Conservation (phyloP, 2,329 filamentous ascomycete species). For the Colletotrichum costaricense region DNA sequence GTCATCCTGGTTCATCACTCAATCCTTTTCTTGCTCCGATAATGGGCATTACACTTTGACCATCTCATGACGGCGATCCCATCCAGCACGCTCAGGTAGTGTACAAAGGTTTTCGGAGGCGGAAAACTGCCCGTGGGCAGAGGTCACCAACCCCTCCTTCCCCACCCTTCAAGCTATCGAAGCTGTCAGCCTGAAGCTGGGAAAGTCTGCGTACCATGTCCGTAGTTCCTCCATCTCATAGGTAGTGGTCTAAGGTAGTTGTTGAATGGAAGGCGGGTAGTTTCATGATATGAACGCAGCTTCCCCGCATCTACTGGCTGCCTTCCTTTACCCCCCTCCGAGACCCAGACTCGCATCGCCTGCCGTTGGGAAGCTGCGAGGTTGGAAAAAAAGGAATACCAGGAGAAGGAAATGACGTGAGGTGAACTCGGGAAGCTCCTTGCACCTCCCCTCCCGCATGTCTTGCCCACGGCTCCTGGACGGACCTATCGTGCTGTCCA, state of each 20-base stretch:
- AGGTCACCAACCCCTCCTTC: not conserved
- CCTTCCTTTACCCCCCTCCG: not conserved
- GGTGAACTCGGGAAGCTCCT: not conserved
- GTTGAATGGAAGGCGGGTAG: not conserved
- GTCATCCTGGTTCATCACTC: not conserved
- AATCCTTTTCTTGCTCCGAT: not conserved
- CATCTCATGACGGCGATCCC: not conserved
- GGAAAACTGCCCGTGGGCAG: too few relatives aligned
- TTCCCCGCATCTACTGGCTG: conserved; percentile 21
- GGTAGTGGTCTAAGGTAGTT: not conserved
- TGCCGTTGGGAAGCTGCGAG: not conserved
- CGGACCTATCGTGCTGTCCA: too few relatives aligned
- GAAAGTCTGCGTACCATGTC: too few relatives aligned
- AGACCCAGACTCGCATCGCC: too few relatives aligned
- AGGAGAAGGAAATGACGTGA: not conserved
- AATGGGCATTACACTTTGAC: not conserved
- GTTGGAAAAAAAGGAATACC: not conserved
- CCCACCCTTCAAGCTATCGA: not conserved
- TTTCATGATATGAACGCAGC: not conserved
- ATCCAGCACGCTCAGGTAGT: too few relatives aligned
- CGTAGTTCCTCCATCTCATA: too few relatives aligned
- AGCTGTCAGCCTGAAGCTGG: not conserved
- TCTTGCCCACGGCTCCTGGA: not conserved
- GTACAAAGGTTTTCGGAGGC: too few relatives aligned
- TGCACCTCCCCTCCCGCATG: not conserved